These are phyloP conservation scores for Lentinula raphanica DNA, from an alignment of 768 basidiomycete species.

Conservation along the genomic window DNA sequence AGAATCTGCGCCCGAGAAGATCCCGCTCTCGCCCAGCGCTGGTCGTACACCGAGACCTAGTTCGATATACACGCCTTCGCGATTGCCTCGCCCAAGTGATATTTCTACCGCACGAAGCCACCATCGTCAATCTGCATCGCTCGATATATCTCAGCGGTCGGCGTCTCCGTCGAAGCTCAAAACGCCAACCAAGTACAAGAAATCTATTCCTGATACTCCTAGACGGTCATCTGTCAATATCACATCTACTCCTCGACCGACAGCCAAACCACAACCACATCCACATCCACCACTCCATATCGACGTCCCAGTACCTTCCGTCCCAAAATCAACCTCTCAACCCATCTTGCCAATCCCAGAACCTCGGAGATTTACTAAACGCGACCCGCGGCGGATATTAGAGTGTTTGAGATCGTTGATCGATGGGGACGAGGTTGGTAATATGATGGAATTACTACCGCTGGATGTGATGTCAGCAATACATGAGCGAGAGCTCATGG, in stretches of 20 bases:
- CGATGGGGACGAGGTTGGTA: background rate
- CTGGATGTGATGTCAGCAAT: slow-evolving; percentile 21
- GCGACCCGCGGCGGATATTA: slow-evolving; percentile 1
- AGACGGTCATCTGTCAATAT: background rate
- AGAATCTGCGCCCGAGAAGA: background rate
- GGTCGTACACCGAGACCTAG: background rate
- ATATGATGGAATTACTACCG: slow-evolving; percentile 6
- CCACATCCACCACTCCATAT: background rate
- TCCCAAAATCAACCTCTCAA: background rate
- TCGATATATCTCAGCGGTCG: background rate
- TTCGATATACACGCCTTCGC: background rate
- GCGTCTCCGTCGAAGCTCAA: background rate
- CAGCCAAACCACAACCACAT: background rate
- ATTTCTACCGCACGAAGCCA: background rate
- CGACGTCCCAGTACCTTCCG: background rate
- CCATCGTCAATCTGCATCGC: background rate
- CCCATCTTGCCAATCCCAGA: background rate
- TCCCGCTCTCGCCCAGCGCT: background rate
- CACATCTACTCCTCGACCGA: background rate
- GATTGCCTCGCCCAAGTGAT: background rate
- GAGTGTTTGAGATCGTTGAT: background rate
- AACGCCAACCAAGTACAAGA: background rate
- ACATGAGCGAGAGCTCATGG: slow-evolving; percentile 22
- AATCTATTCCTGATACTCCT: background rate
- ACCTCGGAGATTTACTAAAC: slow-evolving; percentile 1